Evolutionary conservation across 805 yeast species (phyloP).

Genomic region (Metschnikowia sp.): DNA sequence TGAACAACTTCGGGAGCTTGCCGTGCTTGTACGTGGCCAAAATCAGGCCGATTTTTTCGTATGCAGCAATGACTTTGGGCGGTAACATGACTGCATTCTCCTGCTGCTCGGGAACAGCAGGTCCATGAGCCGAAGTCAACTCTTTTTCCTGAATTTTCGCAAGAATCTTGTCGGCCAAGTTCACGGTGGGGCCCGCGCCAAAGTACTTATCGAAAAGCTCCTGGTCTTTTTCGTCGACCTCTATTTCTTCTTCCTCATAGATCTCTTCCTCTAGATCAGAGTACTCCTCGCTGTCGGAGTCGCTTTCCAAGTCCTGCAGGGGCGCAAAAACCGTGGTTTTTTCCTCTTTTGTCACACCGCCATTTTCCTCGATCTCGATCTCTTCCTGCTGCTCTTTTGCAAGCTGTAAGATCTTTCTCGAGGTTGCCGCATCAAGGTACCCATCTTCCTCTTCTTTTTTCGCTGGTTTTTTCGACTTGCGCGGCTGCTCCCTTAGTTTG

Average conservation of each 20-base stretch:
- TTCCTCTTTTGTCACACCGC: not conserved
- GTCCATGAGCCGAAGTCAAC: slow-evolving; percentile 15
- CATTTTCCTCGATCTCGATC: slow-evolving; percentile 62
- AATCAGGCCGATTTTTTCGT: slow-evolving; percentile 85
- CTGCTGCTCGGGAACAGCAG: slow-evolving; percentile 6
- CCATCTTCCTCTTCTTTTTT: slow-evolving; percentile 48
- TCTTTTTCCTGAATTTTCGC: slow-evolving; percentile 82
- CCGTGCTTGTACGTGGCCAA: slow-evolving; percentile 91
- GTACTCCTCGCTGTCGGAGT: slow-evolving; percentile 49
- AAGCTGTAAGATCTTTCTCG: slow-evolving; percentile 80
- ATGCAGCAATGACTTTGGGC: slow-evolving; percentile 94
- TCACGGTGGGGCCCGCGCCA: slow-evolving; percentile 44
- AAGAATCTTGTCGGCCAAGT: slow-evolving; percentile 90
- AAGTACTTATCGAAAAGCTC: slow-evolving; percentile 79
- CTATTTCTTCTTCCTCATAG: slow-evolving; percentile 55
- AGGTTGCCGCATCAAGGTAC: slow-evolving; percentile 73
- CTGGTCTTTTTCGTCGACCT: slow-evolving; percentile 76
- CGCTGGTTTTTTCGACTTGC: slow-evolving; percentile 29
- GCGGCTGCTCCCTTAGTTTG: slow-evolving; percentile 48
- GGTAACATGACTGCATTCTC: slow-evolving; percentile 82
- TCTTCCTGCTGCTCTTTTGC: slow-evolving; percentile 95
- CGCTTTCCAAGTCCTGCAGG: slow-evolving; percentile 31
- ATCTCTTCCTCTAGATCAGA: slow-evolving; percentile 48
- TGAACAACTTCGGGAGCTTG: slow-evolving; percentile 92
- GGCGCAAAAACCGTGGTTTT: not conserved